Evolutionary conservation across 2,329 filamentous ascomycete species (phyloP), one percentile per base, ranked within the genome.

Genomic region (Cercospora berteroae): DNA sequence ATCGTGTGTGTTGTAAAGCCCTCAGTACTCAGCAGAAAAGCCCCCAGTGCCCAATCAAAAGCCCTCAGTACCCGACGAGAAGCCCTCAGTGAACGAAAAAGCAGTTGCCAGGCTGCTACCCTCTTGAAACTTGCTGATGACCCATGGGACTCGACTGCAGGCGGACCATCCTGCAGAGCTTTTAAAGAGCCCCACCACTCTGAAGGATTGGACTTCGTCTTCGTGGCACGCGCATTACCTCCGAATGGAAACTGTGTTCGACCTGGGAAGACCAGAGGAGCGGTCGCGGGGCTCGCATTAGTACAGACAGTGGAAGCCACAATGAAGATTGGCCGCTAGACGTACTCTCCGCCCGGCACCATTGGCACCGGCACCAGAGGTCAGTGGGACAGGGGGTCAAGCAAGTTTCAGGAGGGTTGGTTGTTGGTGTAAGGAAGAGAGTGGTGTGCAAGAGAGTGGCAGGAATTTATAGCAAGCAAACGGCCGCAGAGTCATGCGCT

Each of bases 151-250:
- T 57, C 52, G 52, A 57, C 52, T 52, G 25, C 52, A 27, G 52
- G 52, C 52, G 52, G 52, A 57, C 52, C 52, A 57, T 57, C 52
- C 20, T 27, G 25, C 27, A 57, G 52, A 23, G 27, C 20, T 29
- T 57, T 33, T 10, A 57, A 6, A 23, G 52, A 57, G 29, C 25
- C 29, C 10, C 25, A 23, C 52, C 52, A 57, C 52, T 57, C 52
- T 25, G 52, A 57, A 31, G 52, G 52, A 57, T 57, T 29, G 52
- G 52, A 57, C 52, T 57, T 57, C 52, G 52, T 57, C 52, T 16
- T 57, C 52, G 52, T 57, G 52, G 52, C 52, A 33, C 25, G 52
- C 52, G 9, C 20, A 5, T 23, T 10, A 50, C 44, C 18, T 50
- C 44, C 16, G 44, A 50, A 25, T 8, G 44, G 44, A 50, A 50